Percentiles rank a stretch among this genome's conserved stretches.
phyloP scores from a whole-genome alignment of 2,329 filamentous ascomycete genomes.

The Acrocalymma vagum region DNA sequence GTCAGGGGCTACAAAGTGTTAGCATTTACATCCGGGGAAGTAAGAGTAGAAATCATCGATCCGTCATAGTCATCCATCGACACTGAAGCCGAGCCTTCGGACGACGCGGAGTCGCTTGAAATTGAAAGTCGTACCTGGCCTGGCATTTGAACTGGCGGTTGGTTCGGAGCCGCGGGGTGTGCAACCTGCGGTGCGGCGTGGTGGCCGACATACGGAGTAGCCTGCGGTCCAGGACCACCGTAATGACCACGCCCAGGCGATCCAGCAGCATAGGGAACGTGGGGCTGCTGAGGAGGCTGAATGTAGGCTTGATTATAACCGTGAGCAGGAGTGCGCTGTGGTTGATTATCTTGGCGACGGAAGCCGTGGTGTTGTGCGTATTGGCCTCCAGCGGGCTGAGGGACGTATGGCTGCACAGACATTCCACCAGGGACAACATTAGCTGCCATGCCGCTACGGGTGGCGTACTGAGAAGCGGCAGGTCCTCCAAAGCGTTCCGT shows the following conservation, averaged over 20 bases:
- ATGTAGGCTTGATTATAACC: constrained; percentile 73
- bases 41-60: too few species aligned
- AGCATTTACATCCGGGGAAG: constrained; percentile 1
- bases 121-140: constrained; percentile 61
- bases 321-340: constrained; percentile 78
- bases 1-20: constrained; percentile 71
- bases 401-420: constrained; percentile 98
- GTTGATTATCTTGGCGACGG: constrained; percentile 71
- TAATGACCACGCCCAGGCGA: constrained; percentile 78
- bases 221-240: constrained; percentile 79
- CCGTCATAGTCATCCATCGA: too few species aligned
- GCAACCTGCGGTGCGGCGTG: constrained; percentile 58
- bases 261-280: constrained; percentile 79
- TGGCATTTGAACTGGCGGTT: constrained; percentile 70
- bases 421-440: constrained; percentile 95
- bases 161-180: constrained; percentile 75
- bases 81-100: too few species aligned
- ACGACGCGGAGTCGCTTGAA: too few species aligned
- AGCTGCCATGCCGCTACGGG: constrained; percentile 89
- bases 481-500: constrained; percentile 96
- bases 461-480: constrained; percentile 96
- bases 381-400: constrained; percentile 90
- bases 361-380: constrained; percentile 91
- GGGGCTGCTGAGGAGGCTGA: constrained; percentile 65
- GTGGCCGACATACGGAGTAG: constrained; percentile 72